phyloP scores from a whole-genome alignment of 2,329 filamentous ascomycete genomes.

The Tolypocladium album region DNA sequence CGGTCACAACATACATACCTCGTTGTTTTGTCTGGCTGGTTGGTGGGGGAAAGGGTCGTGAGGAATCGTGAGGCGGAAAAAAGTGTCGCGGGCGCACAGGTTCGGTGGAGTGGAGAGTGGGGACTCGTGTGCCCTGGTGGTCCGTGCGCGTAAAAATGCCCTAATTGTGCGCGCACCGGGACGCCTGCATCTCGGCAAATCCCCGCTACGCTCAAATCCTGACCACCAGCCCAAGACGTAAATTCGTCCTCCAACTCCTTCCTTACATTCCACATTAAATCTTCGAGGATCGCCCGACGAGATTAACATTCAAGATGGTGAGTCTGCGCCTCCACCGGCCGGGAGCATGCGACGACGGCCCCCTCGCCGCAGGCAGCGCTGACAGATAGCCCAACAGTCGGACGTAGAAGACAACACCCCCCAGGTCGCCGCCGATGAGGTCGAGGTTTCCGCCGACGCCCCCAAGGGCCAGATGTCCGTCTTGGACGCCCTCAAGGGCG shows the following conservation, averaged over 20 bases:
- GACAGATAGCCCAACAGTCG: conserved; percentile 51
- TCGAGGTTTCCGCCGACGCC: conserved; percentile 91
- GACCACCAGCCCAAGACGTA: conserved; percentile 18
- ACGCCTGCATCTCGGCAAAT: conserved; percentile 25
- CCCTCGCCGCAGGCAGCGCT: not conserved
- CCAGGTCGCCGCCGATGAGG: conserved; percentile 72
- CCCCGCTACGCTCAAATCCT: conserved; percentile 19
- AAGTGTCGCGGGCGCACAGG: not conserved
- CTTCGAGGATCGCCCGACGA: conserved; percentile 61
- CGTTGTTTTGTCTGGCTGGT: conserved; percentile 6
- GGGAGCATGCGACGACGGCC: not conserved
- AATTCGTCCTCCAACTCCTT: conserved; percentile 11
- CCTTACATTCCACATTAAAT: conserved; percentile 29
- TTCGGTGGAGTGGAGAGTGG: not conserved
- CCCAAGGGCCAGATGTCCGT: conserved; percentile 94
- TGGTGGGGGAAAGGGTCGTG: not conserved
- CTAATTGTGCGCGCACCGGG: conserved; percentile 25
- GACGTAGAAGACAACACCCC: conserved; percentile 98
- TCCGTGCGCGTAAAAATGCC: conserved; percentile 32
- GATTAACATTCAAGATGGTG: conserved; percentile 49
- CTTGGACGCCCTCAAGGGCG: conserved; percentile 96
- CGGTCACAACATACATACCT: conserved; percentile 31
- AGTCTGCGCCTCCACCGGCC: conserved; percentile 17
- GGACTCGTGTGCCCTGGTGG: conserved; percentile 28
- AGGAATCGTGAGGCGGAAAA: conserved; percentile 4